Conservation (phyloP, 2,329 filamentous ascomycete genomes). For the Apiospora hydei region DNA sequence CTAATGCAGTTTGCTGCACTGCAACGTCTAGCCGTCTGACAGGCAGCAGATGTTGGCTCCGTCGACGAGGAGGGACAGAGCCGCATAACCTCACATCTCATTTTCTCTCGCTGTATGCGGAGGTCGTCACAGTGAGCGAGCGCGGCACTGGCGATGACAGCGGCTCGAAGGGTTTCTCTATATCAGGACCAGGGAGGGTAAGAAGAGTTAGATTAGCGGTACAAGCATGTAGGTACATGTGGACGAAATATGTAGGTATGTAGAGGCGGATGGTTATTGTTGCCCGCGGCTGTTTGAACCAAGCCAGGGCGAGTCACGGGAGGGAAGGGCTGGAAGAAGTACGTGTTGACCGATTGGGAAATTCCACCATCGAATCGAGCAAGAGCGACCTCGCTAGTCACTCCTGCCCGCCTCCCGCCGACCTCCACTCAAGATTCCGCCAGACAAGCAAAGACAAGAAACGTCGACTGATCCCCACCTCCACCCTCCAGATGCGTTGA, state of each 20-base stretch:
- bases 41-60: background rate
- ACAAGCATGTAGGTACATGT: background rate
- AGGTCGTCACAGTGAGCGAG: background rate
- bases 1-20: conserved; percentile 19
- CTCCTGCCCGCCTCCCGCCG: conserved; percentile 10
- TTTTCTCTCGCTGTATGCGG: background rate
- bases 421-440: background rate
- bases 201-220: background rate
- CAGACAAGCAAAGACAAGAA: background rate
- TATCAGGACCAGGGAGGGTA: background rate
- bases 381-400: background rate
- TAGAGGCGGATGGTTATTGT: background rate
- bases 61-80: background rate
- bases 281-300: background rate
- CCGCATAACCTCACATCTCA: conserved; percentile 19
- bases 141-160: background rate
- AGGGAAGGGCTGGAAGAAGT: conserved; percentile 7
- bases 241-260: background rate
- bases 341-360: background rate
- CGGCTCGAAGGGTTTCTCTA: background rate
- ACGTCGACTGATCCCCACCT: background rate
- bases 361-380: background rate
- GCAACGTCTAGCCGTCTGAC: background rate
- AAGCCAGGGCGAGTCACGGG: conserved; percentile 5
- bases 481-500: background rate